These are phyloP conservation scores for Candida dubliniensis DNA, from an alignment of 1,139 yeast species.

Conservation along the genomic window DNA sequence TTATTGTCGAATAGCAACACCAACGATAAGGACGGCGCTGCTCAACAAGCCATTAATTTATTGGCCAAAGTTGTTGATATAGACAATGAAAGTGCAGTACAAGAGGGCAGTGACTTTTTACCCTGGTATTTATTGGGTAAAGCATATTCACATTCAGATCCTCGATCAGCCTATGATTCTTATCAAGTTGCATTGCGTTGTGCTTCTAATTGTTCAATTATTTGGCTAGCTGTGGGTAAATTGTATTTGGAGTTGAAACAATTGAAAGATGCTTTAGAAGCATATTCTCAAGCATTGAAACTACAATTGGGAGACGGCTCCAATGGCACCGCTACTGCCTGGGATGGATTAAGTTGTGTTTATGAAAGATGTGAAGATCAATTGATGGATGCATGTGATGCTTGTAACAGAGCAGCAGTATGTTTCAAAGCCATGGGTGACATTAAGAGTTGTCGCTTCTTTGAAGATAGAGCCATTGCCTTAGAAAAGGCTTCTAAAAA, in stretches of 20 bases:
- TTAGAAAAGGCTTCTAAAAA: conserved; percentile 43
- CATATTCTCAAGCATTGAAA: conserved; percentile 63
- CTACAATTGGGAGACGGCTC: conserved; percentile 50
- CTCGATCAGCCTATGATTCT: conserved; percentile 55
- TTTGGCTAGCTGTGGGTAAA: conserved; percentile 68
- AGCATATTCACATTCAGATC: conserved; percentile 49
- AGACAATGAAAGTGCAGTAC: conserved; percentile 23
- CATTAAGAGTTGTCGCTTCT: conserved; percentile 35
- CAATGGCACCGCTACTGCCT: conserved; percentile 56
- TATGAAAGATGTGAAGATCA: conserved; percentile 65
- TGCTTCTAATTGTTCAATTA: conserved; percentile 54
- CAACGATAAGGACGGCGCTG: conserved; percentile 12
- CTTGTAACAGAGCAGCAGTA: conserved; percentile 52
- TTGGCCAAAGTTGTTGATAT: conserved; percentile 36
- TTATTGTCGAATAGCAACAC: conserved; percentile 16
- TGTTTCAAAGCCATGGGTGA: conserved; percentile 54
- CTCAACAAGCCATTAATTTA: conserved; percentile 34
- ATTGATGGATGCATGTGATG: conserved; percentile 58
- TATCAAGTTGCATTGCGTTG: conserved; percentile 58
- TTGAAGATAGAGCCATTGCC: conserved; percentile 44
- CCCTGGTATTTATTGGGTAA: conserved; percentile 61
- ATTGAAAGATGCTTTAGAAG: conserved; percentile 64
- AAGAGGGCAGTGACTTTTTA: conserved; percentile 40
- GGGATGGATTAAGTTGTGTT: conserved; percentile 67
- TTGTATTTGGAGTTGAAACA: conserved; percentile 59